Evolutionary conservation across 352 stramenopile species (phyloP).

Genomic region (Phytophthora pinifolia): DNA sequence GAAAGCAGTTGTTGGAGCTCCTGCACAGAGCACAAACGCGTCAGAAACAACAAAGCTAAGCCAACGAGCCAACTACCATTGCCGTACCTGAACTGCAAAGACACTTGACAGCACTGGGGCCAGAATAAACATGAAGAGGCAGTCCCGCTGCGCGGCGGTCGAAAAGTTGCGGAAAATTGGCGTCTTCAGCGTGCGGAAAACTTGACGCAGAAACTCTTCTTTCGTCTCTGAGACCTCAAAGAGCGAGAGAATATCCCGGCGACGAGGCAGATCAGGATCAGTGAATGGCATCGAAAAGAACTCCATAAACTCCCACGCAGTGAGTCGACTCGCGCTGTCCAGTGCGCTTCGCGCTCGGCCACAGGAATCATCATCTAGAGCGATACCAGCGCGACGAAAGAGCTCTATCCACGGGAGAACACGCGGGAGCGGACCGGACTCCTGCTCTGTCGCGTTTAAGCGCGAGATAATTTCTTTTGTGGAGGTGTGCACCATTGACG

Average conservation of each 20-base stretch:
- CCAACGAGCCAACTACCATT: background rate
- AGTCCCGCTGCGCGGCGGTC: constrained; percentile 32
- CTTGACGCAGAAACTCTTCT: constrained; percentile 56
- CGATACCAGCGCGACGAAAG: constrained; percentile 58
- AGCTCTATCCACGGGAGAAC: constrained; percentile 72
- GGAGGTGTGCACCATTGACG: constrained; percentile 25
- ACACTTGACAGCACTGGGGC: constrained; percentile 75
- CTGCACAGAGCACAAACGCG: constrained; percentile 28
- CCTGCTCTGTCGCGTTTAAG: constrained; percentile 19
- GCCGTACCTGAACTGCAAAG: constrained; percentile 73
- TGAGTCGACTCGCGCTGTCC: constrained; percentile 46
- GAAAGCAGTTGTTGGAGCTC: constrained; percentile 64
- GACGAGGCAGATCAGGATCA: constrained; percentile 53
- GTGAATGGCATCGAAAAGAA: constrained; percentile 82
- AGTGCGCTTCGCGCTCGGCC: constrained; percentile 37
- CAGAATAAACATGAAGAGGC: constrained; percentile 66
- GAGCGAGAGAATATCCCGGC: constrained; percentile 62
- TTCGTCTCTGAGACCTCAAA: constrained; percentile 60
- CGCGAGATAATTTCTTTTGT: constrained; percentile 26
- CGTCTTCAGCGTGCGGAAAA: constrained; percentile 44
- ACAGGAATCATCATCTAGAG: constrained; percentile 55
- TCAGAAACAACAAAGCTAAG: constrained; percentile 6
- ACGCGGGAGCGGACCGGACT: constrained; percentile 23
- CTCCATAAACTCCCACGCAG: constrained; percentile 74
- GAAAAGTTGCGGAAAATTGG: constrained; percentile 54